Percentiles rank a stretch among this genome's conserved stretches.
phyloP scores from a whole-genome alignment of 306 rosid genomes.

The Dryas drummondii region DNA sequence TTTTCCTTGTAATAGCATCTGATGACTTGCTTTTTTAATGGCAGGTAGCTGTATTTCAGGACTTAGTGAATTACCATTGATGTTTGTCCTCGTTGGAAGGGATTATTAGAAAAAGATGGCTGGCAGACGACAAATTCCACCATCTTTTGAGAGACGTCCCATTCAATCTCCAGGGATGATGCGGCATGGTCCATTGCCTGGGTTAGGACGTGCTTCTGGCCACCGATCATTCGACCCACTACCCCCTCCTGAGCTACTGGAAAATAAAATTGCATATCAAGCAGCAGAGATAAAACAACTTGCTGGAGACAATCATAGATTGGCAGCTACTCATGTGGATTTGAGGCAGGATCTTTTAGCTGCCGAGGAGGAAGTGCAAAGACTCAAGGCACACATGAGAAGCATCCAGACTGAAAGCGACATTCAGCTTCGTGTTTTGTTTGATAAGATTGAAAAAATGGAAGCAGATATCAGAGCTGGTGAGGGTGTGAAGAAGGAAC shows the following conservation, averaged over 20 bases:
- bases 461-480: constrained; percentile 60
- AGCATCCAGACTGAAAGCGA: constrained; percentile 83
- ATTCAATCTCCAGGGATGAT: constrained; percentile 48
- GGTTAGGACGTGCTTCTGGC: constrained; percentile 35
- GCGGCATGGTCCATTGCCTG: constrained; percentile 59
- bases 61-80: constrained; percentile 14
- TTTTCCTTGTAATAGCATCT: not conserved
- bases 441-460: constrained; percentile 70
- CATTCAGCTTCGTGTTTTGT: constrained; percentile 64
- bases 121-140: constrained; percentile 41
- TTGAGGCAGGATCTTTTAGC: constrained; percentile 63
- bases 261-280: constrained; percentile 63
- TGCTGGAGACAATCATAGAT: constrained; percentile 57
- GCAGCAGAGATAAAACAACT: constrained; percentile 69
- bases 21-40: constrained; percentile 2
- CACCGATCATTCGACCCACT: constrained; percentile 35
- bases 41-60: constrained; percentile 17
- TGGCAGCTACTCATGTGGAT: constrained; percentile 60
- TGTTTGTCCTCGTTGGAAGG: constrained; percentile 22
- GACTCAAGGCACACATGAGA: constrained; percentile 64
- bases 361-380: constrained; percentile 64
- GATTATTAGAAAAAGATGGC: constrained; percentile 32
- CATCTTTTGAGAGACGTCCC: constrained; percentile 37
- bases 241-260: constrained; percentile 50
- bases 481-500: constrained; percentile 65